Conservation (phyloP, 306 rosid species). For the Corylus heterophylla region DNA sequence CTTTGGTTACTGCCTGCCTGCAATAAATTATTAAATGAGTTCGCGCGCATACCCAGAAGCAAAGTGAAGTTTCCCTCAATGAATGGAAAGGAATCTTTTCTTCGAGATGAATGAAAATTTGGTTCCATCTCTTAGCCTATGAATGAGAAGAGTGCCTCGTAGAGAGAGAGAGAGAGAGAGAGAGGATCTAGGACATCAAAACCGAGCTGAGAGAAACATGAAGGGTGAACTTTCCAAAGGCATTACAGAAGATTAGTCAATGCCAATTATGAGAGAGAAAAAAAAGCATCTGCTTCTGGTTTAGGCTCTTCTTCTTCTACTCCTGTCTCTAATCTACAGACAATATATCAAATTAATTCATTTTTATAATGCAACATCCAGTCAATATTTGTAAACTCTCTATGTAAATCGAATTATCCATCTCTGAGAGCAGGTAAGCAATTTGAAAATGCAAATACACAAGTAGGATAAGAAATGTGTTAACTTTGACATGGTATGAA, state of each 20-base stretch:
- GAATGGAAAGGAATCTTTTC: slow-evolving; percentile 39
- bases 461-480: not conserved
- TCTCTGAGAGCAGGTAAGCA: not conserved
- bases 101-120: slow-evolving; percentile 32
- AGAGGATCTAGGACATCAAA: slow-evolving; percentile 21
- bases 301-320: slow-evolving; percentile 33
- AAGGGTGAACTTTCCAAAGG: slow-evolving; percentile 24
- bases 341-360: not conserved
- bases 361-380: not conserved
- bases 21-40: not conserved
- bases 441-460: not conserved
- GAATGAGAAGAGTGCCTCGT: not conserved
- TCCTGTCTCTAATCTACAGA: slow-evolving; percentile 8
- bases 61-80: slow-evolving; percentile 42
- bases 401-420: not conserved
- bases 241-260: slow-evolving; percentile 26
- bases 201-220: slow-evolving; percentile 26
- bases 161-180: not conserved
- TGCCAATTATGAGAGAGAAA: slow-evolving; percentile 29
- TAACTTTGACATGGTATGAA: not conserved
- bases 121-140: slow-evolving; percentile 5
- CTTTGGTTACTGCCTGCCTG: not conserved
- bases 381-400: not conserved
- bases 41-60: not conserved
- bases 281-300: slow-evolving; percentile 26